Evolutionary conservation across 1,284 basidiomycete genomes (phyloP).

Genomic region (Ganoderma sinense): DNA sequence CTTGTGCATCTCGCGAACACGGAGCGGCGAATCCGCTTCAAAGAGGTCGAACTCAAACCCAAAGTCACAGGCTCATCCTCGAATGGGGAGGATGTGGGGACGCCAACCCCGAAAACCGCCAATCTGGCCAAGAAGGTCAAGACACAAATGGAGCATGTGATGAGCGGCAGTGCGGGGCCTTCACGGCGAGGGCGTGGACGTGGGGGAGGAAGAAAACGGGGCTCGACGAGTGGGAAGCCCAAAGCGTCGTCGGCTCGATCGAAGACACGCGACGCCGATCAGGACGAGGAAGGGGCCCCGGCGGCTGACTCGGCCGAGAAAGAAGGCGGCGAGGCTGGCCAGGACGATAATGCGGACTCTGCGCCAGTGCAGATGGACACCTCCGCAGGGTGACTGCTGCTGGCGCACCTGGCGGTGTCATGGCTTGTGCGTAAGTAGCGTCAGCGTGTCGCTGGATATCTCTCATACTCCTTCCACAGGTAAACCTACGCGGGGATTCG

Average conservation of each 20-base stretch:
- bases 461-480: conserved; percentile 14
- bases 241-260: conserved; percentile 1
- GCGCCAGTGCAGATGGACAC: conserved; percentile 22
- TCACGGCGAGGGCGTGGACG: conserved; percentile 23
- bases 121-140: conserved; percentile 27
- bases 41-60: conserved; percentile 61
- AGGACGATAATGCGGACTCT: conserved; percentile 10
- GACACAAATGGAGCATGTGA: conserved; percentile 28
- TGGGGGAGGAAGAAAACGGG: conserved; percentile 24
- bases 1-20: conserved; percentile 63
- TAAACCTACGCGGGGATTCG: conserved; percentile 11
- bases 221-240: conserved; percentile 11
- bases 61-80: conserved; percentile 38
- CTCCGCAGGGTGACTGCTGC: conserved; percentile 13
- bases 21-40: conserved; percentile 70
- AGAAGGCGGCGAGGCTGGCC: neutral
- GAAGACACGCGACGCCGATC: conserved; percentile 9
- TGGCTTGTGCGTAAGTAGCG: conserved; percentile 3
- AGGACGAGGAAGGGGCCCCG: neutral
- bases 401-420: neutral
- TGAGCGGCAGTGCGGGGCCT: conserved; percentile 23
- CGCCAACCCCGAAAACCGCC: conserved; percentile 18
- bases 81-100: conserved; percentile 1
- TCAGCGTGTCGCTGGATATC: neutral
- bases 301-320: neutral